Base-by-base conservation (phyloP, 345 rosid species). In the Aethionema arabicum region DNA sequence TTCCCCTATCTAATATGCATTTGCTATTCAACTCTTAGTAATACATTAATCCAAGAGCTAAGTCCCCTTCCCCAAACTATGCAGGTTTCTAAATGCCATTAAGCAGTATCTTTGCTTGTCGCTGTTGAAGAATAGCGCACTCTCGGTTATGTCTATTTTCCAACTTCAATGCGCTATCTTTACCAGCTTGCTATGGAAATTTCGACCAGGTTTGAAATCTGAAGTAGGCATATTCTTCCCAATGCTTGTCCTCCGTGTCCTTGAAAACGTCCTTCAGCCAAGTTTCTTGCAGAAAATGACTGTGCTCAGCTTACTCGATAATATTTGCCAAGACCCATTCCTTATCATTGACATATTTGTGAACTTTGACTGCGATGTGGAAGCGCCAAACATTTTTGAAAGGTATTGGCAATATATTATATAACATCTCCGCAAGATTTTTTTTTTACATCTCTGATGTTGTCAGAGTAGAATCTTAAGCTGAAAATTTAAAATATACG, bases 281-380 rank as follows among this genome's bases (percentile, higher is more conserved):
- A 92, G 98, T 67, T 92, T 89, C 76, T 45, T 92, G 64, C 98
- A 92, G 84, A 92, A 92, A 75, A 89, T 89, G 98, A 89, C 87
- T 14, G 93, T 92, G 65, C 87, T 89, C 66, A 86, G 77, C 72
- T 72, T 88, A 68, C 72, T 92, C 80, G 96, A 89, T 67, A 87
- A 82, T 77, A 82, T 87, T 46, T 80, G 80, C 43, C 83, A 77
- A 61, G 98, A 92, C 74, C 72, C 98, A 2, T 87, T 82, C 77
- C 74, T 85, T 59, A 77, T 89, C 58, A 66, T 92, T 75, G 98
- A 92, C 80, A 73, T 89, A 71, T 92, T 92, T 72, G 96, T 92
- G 59, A 92, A 92, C 68, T 92, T 89, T 72, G 96, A 92, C 73
- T 89, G 98, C 61, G 95, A 92, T 70, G 83, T 89, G 78, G 98